Base-by-base conservation (phyloP, 2,329 filamentous ascomycete species). In the Verticillium dahliae region DNA sequence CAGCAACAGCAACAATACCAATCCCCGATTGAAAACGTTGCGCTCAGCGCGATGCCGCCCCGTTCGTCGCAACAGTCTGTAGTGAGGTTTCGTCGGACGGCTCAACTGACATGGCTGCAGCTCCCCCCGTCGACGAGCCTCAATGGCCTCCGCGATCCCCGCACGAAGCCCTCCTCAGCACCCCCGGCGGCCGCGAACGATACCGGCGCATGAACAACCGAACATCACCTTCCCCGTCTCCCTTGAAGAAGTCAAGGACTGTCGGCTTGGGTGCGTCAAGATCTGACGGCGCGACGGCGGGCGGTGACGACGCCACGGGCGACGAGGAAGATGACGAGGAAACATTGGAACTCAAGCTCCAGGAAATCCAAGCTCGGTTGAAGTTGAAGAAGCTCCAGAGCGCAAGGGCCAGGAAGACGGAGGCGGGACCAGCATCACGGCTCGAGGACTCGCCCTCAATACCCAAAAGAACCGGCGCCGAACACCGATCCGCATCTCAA, bases 341-440 rank as follows among this genome's bases (percentile, higher is more conserved):
- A 78, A 96, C 87, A 1, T 77, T 98, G 38, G 86, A 96, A 70
- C 78, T 99, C 65, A 88, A 96, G 72, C 79, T 98, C 5, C 88
- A 93, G 66, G 92, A 91, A 61, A 96, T 99, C 62, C 89, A 98
- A 74, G 92, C 93, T 6, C 88, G 90, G 63, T 77, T 98, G 59
- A 95, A 89, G 74, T 75, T 98, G 66, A 98, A 97, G 75, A 92
- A 89, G 70, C 78, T 98, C 14, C 90, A 95, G 72, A 88, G 88
- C 70, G 75, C 84, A 73, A 85, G 81, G 70, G 76, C 80, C 62
- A 63, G 59, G 58, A 60, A 50, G 38, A 60, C 62, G 14, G 54
- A 56, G 37, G 33, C 41, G 3, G 58, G 41, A 11, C n/a, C 15
- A 9, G 14, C 18, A 10, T 62, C 65, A 41, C n/a, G 45, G 11